These are phyloP conservation scores for Arthrocladium fulminans DNA, from an alignment of 2,329 filamentous ascomycete genomes.

Conservation along the genomic window DNA sequence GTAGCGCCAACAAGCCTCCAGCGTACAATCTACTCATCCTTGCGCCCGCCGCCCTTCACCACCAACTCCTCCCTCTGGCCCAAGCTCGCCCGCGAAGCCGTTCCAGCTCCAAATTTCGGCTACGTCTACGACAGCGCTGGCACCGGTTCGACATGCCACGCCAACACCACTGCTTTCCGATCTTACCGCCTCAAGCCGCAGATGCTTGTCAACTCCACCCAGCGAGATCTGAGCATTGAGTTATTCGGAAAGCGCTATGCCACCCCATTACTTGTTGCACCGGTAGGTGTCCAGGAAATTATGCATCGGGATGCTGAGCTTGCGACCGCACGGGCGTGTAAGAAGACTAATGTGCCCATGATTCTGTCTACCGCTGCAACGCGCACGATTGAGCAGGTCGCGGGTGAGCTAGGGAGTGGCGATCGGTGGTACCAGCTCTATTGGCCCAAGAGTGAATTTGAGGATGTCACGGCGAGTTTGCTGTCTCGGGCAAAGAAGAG, in stretches of 20 bases:
- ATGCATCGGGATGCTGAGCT: conserved; percentile 57
- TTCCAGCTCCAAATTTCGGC: conserved; percentile 45
- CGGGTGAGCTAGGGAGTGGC: conserved; percentile 45
- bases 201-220: conserved; percentile 29
- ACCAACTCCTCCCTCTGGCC: conserved; percentile 50
- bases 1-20: conserved; percentile 17
- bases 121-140: conserved; percentile 53
- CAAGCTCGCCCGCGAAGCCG: conserved; percentile 40
- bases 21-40: conserved; percentile 19
- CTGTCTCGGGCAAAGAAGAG: conserved; percentile 50
- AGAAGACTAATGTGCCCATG: conserved; percentile 52
- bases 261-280: conserved; percentile 53
- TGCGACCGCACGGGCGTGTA: conserved; percentile 53
- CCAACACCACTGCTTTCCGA: conserved; percentile 27
- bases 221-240: conserved; percentile 39
- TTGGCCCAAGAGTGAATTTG: conserved; percentile 51
- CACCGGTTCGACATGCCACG: conserved; percentile 23
- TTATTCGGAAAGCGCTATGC: conserved; percentile 43
- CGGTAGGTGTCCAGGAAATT: conserved; percentile 60
- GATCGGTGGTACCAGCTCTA: conserved; percentile 64
- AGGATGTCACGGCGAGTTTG: conserved; percentile 56
- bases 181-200: conserved; percentile 26
- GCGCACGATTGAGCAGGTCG: conserved; percentile 57
- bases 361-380: conserved; percentile 57
- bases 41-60: conserved; percentile 40